Evolutionary conservation across 2,329 filamentous ascomycete genomes (phyloP), one percentile per base, ranked within the genome.

Genomic region (Albifimbria verrucaria): DNA sequence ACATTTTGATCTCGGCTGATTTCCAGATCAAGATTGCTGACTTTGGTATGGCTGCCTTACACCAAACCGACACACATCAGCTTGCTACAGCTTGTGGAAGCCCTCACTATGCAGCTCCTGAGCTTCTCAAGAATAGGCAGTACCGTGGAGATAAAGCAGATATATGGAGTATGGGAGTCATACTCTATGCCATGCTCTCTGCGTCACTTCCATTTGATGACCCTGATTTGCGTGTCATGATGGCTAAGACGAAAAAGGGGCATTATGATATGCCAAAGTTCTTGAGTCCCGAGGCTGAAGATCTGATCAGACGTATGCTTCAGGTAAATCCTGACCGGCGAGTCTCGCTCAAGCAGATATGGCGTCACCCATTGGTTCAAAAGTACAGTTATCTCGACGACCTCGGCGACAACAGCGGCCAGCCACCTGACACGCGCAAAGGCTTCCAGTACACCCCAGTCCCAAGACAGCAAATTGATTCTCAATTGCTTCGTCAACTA

Each of bases 41-140:
- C 69, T 99, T 99, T 69, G 93, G 94, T 42, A 97, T 99, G 92
- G 94, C 94, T 44, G 93, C 93, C 3, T 78, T 97, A 42, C 84
- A 87, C 57, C 93, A 97, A 68, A 89, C 89, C 3, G 81, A 84
- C 22, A 87, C 85, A 9, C 87, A 91, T 59, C 86, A 87, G 65
- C 81, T 99, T 24, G 89, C 84, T 52, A 97, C 94, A 1, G 91
- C 93, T 4, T 99, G 94, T 63, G 94, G 94, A 20, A 97, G 94
- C 58, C 94, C 94, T 21, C 94, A 97, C 71, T 99, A 99, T 64
- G 93, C 93, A 18, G 92, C 94, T 1, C 94, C 94, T 0, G 94
- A 99, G 68, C 84, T 99, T 28, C 87, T 97, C 56, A 84, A 85
- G 59, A 87, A 87, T 41, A 79, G 80, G 32, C 81, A 81, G 42